Base-by-base conservation (phyloP, 768 basidiomycete genomes). In the Lentinula sp. region DNA sequence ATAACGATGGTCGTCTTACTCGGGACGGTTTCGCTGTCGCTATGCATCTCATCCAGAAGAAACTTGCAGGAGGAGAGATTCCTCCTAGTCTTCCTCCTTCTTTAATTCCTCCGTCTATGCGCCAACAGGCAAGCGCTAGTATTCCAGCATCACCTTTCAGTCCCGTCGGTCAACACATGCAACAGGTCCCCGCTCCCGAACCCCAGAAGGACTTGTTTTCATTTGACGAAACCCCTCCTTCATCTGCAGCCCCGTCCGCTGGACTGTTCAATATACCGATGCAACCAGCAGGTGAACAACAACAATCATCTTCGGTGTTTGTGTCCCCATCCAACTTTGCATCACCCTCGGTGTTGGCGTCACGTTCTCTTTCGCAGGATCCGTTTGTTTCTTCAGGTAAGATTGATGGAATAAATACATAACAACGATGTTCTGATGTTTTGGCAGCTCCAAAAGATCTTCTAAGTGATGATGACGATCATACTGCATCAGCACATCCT, bases 11-110 rank as follows among this genome's bases (percentile, higher is more conserved):
- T 1, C 83, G 80, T 59, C 79, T 99, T 52, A 94, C 87, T 3
- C 82, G 87, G 57, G 95, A 98, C 53, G 93, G 94, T 13, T 98
- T 99, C 72, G 96, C 97, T 7, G 88, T 98, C 49, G 97, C 95
- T 3, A 85, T 95, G 85, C 85, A 96, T 74, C 81, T 99, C 39
- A 98, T 99, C 67, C 91, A 92, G 73, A 83, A 82, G 68, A 93
- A 88, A 72, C 75, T 97, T 8, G 79, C 83, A 6, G 95, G 96
- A 16, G 85, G 84, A 63, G 87, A 90, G 2, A 73, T 97, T 49
- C 93, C 93, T 0, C 67, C 78, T 0, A 70, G 73, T n/a, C 77
- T 99, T 33, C 93, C 94, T 4, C 73, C 72, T 41, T 81, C 85
- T 37, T 78, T 98, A 50, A 71, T 97, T 6, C 97, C 97, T 6